phyloP scores from a whole-genome alignment of 2,329 filamentous ascomycete genomes.

The Claviceps cyperi region DNA sequence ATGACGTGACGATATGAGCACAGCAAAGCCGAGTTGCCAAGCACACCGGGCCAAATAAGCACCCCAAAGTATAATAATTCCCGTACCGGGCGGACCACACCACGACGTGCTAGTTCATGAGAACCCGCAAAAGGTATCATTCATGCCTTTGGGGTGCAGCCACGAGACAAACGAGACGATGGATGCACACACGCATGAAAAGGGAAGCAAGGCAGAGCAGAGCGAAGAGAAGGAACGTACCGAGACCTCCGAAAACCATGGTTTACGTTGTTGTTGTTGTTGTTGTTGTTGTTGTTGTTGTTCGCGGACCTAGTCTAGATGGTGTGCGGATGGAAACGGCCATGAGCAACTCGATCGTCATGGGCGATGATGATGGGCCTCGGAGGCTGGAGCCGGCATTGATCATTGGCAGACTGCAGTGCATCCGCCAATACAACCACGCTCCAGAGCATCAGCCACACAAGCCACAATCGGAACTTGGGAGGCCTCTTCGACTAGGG shows the following conservation, averaged over 20 bases:
- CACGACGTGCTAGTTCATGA: not conserved
- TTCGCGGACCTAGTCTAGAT: not conserved
- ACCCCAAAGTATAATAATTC: not conserved
- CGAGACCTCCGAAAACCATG: constrained; percentile 4
- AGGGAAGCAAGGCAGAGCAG: not conserved
- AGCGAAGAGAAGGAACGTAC: not conserved
- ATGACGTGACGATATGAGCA: not conserved
- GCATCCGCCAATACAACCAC: no score
- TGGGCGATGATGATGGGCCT: no score
- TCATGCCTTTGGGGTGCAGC: not conserved
- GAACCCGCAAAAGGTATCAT: not conserved
- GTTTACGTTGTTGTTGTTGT: not conserved
- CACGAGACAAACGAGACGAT: no score
- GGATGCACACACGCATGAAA: not conserved
- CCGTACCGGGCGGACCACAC: not conserved
- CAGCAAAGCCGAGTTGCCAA: not conserved
- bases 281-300: not conserved
- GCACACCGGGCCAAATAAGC: not conserved
- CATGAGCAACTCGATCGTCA: no score
- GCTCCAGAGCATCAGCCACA: no score
- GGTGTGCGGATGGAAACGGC: not conserved
- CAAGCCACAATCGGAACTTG: no score
- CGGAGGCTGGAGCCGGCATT: no score
- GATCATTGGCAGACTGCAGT: no score
- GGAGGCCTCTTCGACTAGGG: no score